Evolutionary conservation across 768 basidiomycete genomes (phyloP).

Genomic region (Gyrodon lividus): DNA sequence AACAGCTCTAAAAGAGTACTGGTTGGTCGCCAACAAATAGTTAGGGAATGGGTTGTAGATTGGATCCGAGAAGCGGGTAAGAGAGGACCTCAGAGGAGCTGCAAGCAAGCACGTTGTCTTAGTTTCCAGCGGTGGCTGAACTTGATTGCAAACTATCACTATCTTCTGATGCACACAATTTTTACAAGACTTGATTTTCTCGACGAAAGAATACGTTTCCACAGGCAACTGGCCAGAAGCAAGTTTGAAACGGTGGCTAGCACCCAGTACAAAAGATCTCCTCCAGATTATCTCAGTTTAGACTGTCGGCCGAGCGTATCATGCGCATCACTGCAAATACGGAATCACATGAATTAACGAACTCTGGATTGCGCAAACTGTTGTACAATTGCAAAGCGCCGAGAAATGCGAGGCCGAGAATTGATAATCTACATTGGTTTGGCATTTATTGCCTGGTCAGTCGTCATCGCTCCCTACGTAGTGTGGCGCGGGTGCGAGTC

Average conservation of each 20-base stretch:
- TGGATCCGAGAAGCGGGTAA: too few species aligned
- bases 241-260: not conserved
- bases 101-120: conserved; percentile 8
- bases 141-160: not conserved
- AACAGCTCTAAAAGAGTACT: conserved; percentile 6
- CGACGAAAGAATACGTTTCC: not conserved
- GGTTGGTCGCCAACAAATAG: not conserved
- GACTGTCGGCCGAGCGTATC: not conserved
- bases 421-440: conserved; percentile 1
- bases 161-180: not conserved
- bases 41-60: not conserved
- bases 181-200: not conserved
- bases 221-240: not conserved
- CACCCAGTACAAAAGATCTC: not conserved
- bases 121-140: conserved; percentile 34
- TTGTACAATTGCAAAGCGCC: conserved; percentile 23
- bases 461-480: conserved; percentile 51
- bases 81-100: conserved; percentile 18
- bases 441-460: conserved; percentile 27
- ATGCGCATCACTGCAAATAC: not conserved
- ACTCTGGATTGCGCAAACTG: conserved; percentile 8
- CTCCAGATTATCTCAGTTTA: conserved; percentile 9
- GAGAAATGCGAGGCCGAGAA: conserved; percentile 4
- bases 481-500: conserved; percentile 33
- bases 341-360: not conserved